Base-by-base conservation (phyloP, 768 basidiomycete genomes). In the Pulveroboletus sp. region DNA sequence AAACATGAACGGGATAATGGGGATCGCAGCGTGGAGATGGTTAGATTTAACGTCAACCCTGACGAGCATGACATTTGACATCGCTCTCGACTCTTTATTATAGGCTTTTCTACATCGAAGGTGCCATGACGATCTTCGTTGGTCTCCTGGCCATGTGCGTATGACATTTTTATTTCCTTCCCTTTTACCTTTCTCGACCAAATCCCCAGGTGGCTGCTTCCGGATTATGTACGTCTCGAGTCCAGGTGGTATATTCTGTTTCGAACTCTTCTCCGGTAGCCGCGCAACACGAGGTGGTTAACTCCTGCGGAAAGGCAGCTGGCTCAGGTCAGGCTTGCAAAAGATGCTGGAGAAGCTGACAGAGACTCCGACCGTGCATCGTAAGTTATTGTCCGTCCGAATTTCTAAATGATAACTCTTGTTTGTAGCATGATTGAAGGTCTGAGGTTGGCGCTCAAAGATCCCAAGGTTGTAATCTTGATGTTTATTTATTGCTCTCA, bases 61-160 rank as follows among this genome's bases (percentile, higher is more conserved):
- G 16, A 19, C n/a, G 20, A 31, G 22, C 42, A 26, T 37, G 30
- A 36, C 38, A 27, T 47, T 26, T 47, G 27, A 51, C 23, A 39
- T 31, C 35, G 19, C 27, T 45, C n/a, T n/a, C 12, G 2, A 16
- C 17, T 30, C 38, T 37, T n/a, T 29, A 22, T 22, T 11, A 1
- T 46, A 85, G 86, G 86, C 60, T 88, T 38, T 88, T 88, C 62
- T 84, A 76, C 59, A 83, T 86, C 40, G 86, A 84, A 68, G 85
- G 86, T 5, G 68, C 78, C 1, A 73, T 84, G 14, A 88, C 85
- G 0, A 78, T 86, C 50, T 59, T 72, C 41, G 64, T 86, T 37
- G 83, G 83, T 3, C 66, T 85, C 29, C 47, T 74, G 12, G 70
- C 76, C 46, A 77, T 83, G 82, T 83, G 44, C 4, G 59, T 51